Conservation (phyloP, 805 yeast genomes). For the Suhomyces kilbournensis region DNA sequence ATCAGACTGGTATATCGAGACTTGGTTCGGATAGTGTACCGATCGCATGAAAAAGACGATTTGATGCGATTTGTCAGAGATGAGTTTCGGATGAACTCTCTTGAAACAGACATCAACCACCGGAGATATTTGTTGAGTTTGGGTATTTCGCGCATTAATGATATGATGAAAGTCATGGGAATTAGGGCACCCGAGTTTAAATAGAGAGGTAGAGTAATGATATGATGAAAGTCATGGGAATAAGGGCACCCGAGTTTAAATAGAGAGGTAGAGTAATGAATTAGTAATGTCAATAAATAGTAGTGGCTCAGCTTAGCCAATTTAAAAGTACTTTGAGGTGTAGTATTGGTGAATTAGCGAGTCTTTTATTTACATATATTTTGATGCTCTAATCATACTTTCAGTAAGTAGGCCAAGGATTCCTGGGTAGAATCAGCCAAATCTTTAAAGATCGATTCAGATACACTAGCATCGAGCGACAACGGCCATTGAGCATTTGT, state of each 20-base stretch:
- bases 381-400: neutral
- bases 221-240: constrained; percentile 22
- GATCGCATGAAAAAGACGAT: constrained; percentile 36
- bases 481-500: neutral
- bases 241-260: constrained; percentile 6
- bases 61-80: constrained; percentile 28
- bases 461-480: neutral
- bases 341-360: too few relatives aligned
- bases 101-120: constrained; percentile 30
- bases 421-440: neutral
- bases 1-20: constrained; percentile 33
- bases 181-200: constrained; percentile 7
- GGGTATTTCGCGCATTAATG: constrained; percentile 28
- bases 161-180: constrained; percentile 22
- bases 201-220: constrained; percentile 5
- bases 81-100: constrained; percentile 30
- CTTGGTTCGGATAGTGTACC: constrained; percentile 30
- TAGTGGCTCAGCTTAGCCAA: too few relatives aligned
- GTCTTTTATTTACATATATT: too few relatives aligned
- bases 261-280: neutral
- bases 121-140: constrained; percentile 35
- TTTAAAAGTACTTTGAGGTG: too few relatives aligned
- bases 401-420: neutral
- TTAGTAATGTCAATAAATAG: neutral
- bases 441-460: neutral